Base-by-base conservation (phyloP, 768 basidiomycete species). In the Boletus coccyginus region DNA sequence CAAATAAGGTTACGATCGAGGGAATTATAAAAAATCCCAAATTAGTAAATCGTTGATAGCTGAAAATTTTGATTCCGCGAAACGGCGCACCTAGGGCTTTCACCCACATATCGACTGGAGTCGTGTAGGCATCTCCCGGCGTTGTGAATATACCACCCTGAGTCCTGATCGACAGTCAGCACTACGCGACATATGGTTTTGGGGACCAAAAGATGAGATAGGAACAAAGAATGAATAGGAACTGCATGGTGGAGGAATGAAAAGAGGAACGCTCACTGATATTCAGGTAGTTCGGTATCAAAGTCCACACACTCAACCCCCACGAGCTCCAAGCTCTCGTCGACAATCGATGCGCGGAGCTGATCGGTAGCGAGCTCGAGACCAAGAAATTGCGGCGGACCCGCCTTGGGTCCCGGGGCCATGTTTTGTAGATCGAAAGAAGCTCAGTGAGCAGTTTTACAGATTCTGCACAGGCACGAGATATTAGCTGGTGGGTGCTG, bases 41-140 rank as follows among this genome's bases (percentile, higher is more conserved):
- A 73, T 71, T 73, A 65, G 71, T 73, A 59, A 59, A 62, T 52
- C 36, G 56, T 70, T 68, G 70, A 68, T 72, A 70, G 67, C 63
- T 61, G 71, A 77, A 78, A 82, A 78, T 75, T 77, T 83, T 84
- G 84, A 74, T 86, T 84, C 82, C 84, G 83, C 74, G 57, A 60
- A 48, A 49, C 35, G 41, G 43, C 57, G 53, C 70, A 91, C 92
- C 92, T 48, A 94, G 81, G 16, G 80, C 88, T 69, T 90, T 91
- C 52, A 92, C 84, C 91, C 91, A 93, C 88, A 93, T 91, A 65
- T 94, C 91, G 45, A 94, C 81, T 2, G 92, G 91, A 8, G 91
- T 92, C 39, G 89, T 92, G 67, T 88, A 92, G 24, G 89, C 90
- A 71, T 93, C 90, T 32, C 89, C 90, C 5, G 88, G 87, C 0